A percentile compares a stretch with the other conserved stretches of the same genome.
These are phyloP conservation scores for Talaromyces piceae DNA, from an alignment of 2,329 filamentous ascomycete genomes.

Conservation along the genomic window DNA sequence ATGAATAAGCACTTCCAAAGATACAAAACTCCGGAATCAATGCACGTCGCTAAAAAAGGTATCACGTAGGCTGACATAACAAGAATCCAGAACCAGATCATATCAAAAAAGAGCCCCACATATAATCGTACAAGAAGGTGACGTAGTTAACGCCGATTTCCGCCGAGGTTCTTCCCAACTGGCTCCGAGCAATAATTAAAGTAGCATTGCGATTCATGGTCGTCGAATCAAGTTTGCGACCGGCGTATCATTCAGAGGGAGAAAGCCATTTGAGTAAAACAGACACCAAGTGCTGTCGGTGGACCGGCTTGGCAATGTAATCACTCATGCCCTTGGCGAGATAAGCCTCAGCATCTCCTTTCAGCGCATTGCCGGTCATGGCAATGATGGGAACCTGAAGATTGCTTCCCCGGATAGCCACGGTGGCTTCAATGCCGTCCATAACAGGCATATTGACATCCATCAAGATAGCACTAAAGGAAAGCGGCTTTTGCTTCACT, in stretches of 20 bases:
- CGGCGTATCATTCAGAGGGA: not conserved
- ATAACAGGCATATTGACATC: conserved; percentile 43
- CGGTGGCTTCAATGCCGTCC: conserved; percentile 40
- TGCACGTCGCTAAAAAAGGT: not conserved
- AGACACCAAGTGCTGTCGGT: conserved; percentile 41
- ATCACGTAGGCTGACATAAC: not conserved
- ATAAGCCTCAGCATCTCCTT: conserved; percentile 49
- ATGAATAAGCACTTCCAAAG: not conserved
- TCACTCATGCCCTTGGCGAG: conserved; percentile 50
- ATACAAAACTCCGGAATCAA: not conserved
- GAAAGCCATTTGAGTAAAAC: conserved; percentile 33
- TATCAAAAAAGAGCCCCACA: not conserved
- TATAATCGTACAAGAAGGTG: too few relatives aligned
- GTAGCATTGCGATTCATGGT: not conserved
- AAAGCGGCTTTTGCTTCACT: conserved; percentile 34
- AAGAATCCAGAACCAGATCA: not conserved
- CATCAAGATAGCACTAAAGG: conserved; percentile 41
- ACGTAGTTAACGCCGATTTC: too few relatives aligned
- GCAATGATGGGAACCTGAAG: conserved; percentile 45
- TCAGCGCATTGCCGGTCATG: conserved; percentile 50
- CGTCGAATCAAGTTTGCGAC: not conserved
- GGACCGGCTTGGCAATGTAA: conserved; percentile 50
- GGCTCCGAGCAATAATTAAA: not conserved
- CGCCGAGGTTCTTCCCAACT: too few relatives aligned
- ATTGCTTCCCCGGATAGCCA: conserved; percentile 33